Evolutionary conservation across 202 grass and related monocot species (phyloP).

Genomic region (Setaria italica): DNA sequence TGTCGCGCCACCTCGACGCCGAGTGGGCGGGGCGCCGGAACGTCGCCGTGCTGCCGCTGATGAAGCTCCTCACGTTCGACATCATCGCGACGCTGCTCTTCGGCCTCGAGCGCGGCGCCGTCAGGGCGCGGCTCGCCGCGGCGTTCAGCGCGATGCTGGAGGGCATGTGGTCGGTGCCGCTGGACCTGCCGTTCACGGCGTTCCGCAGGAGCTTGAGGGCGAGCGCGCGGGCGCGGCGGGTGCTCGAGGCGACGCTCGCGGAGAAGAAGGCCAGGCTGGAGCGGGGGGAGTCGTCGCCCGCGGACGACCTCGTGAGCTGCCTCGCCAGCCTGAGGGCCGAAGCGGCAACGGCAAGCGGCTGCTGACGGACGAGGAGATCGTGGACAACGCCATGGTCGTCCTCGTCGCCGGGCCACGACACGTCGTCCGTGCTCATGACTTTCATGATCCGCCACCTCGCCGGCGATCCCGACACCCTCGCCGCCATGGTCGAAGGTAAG

Average conservation of each 20-base stretch:
- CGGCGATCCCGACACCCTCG: constrained; percentile 36
- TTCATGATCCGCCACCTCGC: constrained; percentile 67
- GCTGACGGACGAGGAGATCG: constrained; percentile 58
- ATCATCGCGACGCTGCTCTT: constrained; percentile 52
- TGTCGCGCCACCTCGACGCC: constrained; percentile 44
- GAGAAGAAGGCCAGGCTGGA: constrained; percentile 45
- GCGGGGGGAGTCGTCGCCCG: constrained; percentile 9
- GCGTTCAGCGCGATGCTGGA: constrained; percentile 45
- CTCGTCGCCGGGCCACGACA: constrained; percentile 58
- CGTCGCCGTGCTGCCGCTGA: constrained; percentile 43
- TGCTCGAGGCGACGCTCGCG: not conserved
- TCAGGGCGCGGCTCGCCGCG: constrained; percentile 16
- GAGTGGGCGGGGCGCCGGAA: constrained; percentile 31
- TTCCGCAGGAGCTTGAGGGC: constrained; percentile 46
- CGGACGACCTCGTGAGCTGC: constrained; percentile 53
- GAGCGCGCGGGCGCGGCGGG: constrained; percentile 21
- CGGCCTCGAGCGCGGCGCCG: constrained; percentile 39
- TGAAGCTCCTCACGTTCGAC: constrained; percentile 53
- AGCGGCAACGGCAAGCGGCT: not conserved
- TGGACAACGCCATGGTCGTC: constrained; percentile 36
- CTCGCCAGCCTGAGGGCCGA: constrained; percentile 39
- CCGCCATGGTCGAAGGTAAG: constrained; percentile 52
- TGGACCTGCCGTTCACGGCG: constrained; percentile 54
- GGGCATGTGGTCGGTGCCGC: constrained; percentile 48
- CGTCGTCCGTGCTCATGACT: constrained; percentile 55